Percentiles rank a stretch among this genome's conserved stretches.
These are phyloP conservation scores for Barbatosphaeria neglecta DNA, from an alignment of 495 filamentous ascomycete genomes.

Conservation along the genomic window DNA sequence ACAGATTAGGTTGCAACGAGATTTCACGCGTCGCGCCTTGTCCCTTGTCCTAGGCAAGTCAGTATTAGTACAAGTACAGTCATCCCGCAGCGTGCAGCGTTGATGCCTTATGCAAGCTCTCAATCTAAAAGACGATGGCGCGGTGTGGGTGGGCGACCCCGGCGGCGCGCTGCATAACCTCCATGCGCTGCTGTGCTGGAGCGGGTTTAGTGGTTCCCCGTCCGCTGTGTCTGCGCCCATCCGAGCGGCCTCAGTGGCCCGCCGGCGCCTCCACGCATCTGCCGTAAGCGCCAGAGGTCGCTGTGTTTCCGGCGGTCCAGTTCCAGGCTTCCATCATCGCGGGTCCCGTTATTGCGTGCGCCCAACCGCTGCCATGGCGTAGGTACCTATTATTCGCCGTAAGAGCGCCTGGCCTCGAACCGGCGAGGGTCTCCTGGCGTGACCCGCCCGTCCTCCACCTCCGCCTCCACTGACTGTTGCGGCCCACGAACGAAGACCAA, in stretches of 20 bases:
- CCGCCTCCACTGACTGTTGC: not conserved
- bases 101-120: not conserved
- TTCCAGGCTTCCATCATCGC: not conserved
- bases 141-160: too few relatives aligned
- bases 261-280: not conserved
- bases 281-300: slow-evolving; percentile 4
- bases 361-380: too few relatives aligned
- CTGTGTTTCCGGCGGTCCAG: not conserved
- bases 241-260: not conserved
- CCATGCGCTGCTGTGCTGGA: not conserved
- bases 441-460: not conserved
- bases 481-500: not conserved
- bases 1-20: too few relatives aligned
- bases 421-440: too few relatives aligned
- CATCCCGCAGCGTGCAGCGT: too few relatives aligned
- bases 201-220: too few relatives aligned
- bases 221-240: not conserved
- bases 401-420: too few relatives aligned
- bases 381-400: too few relatives aligned
- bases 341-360: not conserved
- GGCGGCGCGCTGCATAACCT: too few relatives aligned
- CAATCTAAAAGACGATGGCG: not conserved
- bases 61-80: too few relatives aligned
- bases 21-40: not conserved
- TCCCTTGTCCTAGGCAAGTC: too few relatives aligned